Base-by-base conservation (phyloP, 2,329 filamentous ascomycete species). In the Fusarium bactridioides region DNA sequence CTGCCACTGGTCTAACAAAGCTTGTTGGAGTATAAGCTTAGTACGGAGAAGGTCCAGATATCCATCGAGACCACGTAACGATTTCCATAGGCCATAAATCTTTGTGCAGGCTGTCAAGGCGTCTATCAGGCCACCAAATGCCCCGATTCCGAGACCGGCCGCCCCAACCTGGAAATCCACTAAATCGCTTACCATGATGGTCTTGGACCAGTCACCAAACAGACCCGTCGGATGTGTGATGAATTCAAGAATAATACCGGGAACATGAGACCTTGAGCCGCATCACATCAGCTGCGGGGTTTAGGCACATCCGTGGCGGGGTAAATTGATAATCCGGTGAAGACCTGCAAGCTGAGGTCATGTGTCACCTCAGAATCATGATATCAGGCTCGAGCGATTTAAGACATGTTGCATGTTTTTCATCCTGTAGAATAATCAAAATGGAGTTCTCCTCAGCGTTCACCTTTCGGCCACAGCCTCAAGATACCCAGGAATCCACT, bases 291-390 rank as follows among this genome's bases (percentile, higher is more conserved):
- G n/a, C 25, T 62, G 59, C 59, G 59, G 59, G 59, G 59, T 62
- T 29, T 25, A 45, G 11, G 21, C 25, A 37, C 3, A 19, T 25
- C 25, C 18, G 2, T 45, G 11, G 27, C 25, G 27, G 59, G 59
- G 53, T 47, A n/a, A 59, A 62, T 59, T 59, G 29, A 62, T 62
- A 62, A 59, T 62, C 59, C 40, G 59, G 33, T 27, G n/a, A 62
- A 59, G 9, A 25, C 40, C 35, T 59, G 53, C 54, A 44, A 19
- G 40, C n/a, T 31, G 31, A 40, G 53, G 53, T 59, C 59, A 62
- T 59, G 51, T 58, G 59, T 59, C 33, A 38, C 51, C 33, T 23
- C 7, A 48, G 25, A 11, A 21, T 29, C 50, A 31, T 40, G 18
- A 54, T 25, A 40, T 16, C 37, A 27, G 12, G 25, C 18, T 45